phyloP scores from a whole-genome alignment of 306 rosid species.

The Dalbergia oliveri region DNA sequence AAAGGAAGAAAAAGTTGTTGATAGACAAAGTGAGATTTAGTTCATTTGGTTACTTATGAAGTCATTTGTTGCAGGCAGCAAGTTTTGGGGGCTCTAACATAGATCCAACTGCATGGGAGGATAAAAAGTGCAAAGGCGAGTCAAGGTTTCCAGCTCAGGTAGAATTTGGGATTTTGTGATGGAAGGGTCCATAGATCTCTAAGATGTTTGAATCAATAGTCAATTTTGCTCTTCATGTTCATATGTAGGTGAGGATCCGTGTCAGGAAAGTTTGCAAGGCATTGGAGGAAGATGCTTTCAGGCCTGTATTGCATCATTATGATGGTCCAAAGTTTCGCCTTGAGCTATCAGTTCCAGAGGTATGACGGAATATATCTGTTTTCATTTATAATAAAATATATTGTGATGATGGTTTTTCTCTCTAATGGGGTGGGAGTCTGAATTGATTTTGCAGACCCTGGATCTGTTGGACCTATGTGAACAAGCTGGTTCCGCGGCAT shows the following conservation, averaged over 20 bases:
- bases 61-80: slow-evolving; percentile 71
- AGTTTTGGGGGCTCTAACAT: slow-evolving; percentile 99
- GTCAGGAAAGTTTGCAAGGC: slow-evolving; percentile 91
- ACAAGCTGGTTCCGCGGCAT: slow-evolving; percentile 89
- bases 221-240: slow-evolving; percentile 5
- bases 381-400: neutral
- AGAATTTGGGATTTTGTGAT: slow-evolving; percentile 40
- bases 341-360: slow-evolving; percentile 99
- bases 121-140: slow-evolving; percentile 98
- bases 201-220: neutral
- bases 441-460: slow-evolving; percentile 75
- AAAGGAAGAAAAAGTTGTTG: neutral
- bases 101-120: slow-evolving; percentile 99
- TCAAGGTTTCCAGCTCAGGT: slow-evolving; percentile 99
- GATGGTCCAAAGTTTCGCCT: slow-evolving; percentile 99
- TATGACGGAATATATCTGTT: slow-evolving; percentile 39
- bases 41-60: slow-evolving; percentile 22
- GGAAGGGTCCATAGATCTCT: neutral
- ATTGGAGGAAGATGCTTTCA: slow-evolving; percentile 95
- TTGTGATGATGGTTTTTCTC: slow-evolving; percentile 14
- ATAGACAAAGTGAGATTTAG: slow-evolving; percentile 1
- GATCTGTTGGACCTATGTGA: slow-evolving; percentile 93
- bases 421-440: slow-evolving; percentile 7
- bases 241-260: slow-evolving; percentile 76
- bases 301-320: slow-evolving; percentile 98